These are phyloP conservation scores for Salix dunnii DNA, from an alignment of 345 rosid species.

Conservation along the genomic window DNA sequence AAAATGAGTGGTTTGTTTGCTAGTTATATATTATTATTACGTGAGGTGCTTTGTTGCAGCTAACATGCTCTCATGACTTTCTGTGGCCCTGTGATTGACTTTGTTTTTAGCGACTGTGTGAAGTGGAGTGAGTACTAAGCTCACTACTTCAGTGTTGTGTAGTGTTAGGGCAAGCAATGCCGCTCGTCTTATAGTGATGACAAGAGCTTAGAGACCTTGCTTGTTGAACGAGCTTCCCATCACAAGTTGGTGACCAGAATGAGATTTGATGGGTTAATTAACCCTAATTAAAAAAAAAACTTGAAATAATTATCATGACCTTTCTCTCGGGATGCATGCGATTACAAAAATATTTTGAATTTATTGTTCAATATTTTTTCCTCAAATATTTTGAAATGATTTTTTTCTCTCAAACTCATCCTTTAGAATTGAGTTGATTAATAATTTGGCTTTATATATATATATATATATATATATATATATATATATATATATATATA, in stretches of 20 bases:
- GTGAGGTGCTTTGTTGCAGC: constrained; percentile 34
- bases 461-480: no score
- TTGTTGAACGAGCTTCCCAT: not conserved
- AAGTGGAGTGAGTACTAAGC: constrained; percentile 56
- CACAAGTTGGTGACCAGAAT: not conserved
- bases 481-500: no score
- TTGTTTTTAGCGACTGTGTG: constrained; percentile 16
- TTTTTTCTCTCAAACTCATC: no score
- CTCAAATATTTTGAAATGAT: no score
- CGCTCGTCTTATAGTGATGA: not conserved
- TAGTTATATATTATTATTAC: constrained; percentile 9
- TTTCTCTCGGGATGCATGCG: no score
- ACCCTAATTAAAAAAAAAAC: no score
- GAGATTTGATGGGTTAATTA: not conserved
- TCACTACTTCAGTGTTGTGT: constrained; percentile 24
- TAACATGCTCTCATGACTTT: constrained; percentile 16
- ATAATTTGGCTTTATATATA: no score
- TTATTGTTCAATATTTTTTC: no score
- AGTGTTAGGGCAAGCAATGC: not conserved
- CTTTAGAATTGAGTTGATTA: no score
- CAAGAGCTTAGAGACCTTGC: not conserved
- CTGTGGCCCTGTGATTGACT: constrained; percentile 18
- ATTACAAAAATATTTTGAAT: no score
- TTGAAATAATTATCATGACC: no score
- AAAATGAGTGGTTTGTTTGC: constrained; percentile 14